Evolutionary conservation across 2,329 filamentous ascomycete genomes (phyloP).

Genomic region (Helotiales sp.): DNA sequence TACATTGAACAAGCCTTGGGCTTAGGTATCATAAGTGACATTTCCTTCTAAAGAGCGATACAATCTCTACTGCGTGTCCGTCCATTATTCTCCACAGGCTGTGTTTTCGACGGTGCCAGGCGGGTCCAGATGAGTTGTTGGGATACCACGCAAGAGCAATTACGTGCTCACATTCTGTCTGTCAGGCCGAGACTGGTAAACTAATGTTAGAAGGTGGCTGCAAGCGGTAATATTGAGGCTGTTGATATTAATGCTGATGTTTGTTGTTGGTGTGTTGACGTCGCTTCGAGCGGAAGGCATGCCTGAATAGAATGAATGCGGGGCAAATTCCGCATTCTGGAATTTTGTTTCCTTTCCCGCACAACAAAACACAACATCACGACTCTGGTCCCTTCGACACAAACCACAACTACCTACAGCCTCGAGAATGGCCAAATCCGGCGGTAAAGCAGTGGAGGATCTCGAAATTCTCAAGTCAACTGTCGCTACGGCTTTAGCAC

Average conservation of each 20-base stretch:
- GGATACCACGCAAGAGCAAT: no score
- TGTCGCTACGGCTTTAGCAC: conserved; percentile 30
- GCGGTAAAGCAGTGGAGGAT: conserved; percentile 25
- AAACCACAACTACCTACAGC: neutral
- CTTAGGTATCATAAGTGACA: no score
- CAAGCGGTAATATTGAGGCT: neutral
- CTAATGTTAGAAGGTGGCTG: no score
- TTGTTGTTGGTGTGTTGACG: neutral
- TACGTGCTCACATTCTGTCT: no score
- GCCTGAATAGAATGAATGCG: neutral
- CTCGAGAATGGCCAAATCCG: conserved; percentile 24
- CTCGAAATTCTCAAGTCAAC: conserved; percentile 35
- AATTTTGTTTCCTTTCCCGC: conserved; percentile 14
- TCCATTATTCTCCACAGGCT: no score
- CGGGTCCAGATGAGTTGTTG: no score
- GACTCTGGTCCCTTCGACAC: neutral
- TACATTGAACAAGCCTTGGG: no score
- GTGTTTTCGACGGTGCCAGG: no score
- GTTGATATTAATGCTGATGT: neutral
- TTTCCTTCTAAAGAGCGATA: no score
- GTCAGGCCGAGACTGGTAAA: no score
- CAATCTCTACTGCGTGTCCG: no score
- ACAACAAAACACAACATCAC: neutral
- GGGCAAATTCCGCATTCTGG: conserved; percentile 22
- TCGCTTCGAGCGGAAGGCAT: neutral